phyloP scores from a whole-genome alignment of 1,139 yeast species.

The Yamadazyma conglobata region DNA sequence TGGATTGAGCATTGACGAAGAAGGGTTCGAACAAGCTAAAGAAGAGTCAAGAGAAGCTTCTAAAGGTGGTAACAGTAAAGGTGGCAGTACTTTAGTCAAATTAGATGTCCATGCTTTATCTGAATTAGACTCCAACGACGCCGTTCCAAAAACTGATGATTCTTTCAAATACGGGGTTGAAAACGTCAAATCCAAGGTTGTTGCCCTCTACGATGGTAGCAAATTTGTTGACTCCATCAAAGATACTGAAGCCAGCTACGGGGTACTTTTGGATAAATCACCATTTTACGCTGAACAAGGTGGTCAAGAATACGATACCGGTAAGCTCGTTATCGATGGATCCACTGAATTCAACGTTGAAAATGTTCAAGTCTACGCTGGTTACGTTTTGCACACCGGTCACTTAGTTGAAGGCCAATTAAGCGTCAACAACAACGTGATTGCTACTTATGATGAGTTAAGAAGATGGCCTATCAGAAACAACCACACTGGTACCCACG shows the following conservation, averaged over 20 bases:
- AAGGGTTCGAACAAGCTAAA: conserved; percentile 86
- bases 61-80: conserved; percentile 72
- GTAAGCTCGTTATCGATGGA: conserved; percentile 88
- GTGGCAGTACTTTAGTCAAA: conserved; percentile 61
- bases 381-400: conserved; percentile 95
- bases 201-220: conserved; percentile 70
- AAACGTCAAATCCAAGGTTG: conserved; percentile 57
- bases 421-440: conserved; percentile 62
- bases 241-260: conserved; percentile 55
- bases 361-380: conserved; percentile 89
- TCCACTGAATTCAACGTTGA: conserved; percentile 81
- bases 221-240: conserved; percentile 51
- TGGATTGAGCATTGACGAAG: conserved; percentile 88
- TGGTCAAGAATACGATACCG: conserved; percentile 97
- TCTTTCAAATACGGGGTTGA: conserved; percentile 66
- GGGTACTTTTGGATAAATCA: conserved; percentile 81
- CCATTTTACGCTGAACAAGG: conserved; percentile 99
- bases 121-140: conserved; percentile 50
- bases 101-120: conserved; percentile 89
- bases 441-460: conserved; percentile 86
- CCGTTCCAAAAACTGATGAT: conserved; percentile 83
- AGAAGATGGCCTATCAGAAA: conserved; percentile 97
- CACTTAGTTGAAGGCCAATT: conserved; percentile 71
- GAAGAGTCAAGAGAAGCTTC: conserved; percentile 91
- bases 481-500: conserved; percentile 98